A percentile compares a stretch with the other conserved stretches of the same genome.
phyloP scores from a whole-genome alignment of 495 filamentous ascomycete genomes.

The Entonaema liquescens region DNA sequence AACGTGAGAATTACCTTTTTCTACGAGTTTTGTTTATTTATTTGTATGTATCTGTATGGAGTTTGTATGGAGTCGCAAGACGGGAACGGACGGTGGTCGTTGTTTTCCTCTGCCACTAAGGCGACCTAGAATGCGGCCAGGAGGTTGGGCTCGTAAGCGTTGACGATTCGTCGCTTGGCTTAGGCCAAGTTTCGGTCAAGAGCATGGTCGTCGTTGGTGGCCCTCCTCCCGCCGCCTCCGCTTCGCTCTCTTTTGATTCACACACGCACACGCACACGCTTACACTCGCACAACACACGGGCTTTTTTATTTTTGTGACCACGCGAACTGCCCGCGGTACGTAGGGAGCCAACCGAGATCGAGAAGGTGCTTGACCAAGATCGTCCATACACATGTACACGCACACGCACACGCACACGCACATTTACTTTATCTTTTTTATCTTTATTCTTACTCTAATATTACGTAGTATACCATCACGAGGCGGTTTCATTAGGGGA shows the following conservation, averaged over 20 bases:
- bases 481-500: conserved; percentile 12
- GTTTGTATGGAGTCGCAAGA: conserved; percentile 25
- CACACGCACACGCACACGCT: not conserved
- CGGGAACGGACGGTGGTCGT: conserved; percentile 35
- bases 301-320: conserved; percentile 28
- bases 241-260: conserved; percentile 6
- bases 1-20: conserved; percentile 6
- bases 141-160: conserved; percentile 42
- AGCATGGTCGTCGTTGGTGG: conserved; percentile 38
- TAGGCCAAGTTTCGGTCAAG: conserved; percentile 41
- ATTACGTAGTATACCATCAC: conserved; percentile 18
- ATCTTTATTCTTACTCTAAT: not conserved
- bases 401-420: not conserved
- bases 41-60: conserved; percentile 23
- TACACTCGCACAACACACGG: not conserved
- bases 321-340: conserved; percentile 34
- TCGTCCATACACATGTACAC: not conserved
- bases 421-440: not conserved
- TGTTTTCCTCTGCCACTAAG: conserved; percentile 28
- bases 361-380: conserved; percentile 25
- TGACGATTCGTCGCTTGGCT: conserved; percentile 28
- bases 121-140: conserved; percentile 42
- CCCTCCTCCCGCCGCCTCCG: conserved; percentile 24
- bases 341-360: conserved; percentile 33
- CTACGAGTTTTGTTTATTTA: conserved; percentile 32